Percentiles rank a stretch among this genome's conserved stretches.
phyloP scores from a whole-genome alignment of 1,139 yeast species.

The Debaryomyces sp. region DNA sequence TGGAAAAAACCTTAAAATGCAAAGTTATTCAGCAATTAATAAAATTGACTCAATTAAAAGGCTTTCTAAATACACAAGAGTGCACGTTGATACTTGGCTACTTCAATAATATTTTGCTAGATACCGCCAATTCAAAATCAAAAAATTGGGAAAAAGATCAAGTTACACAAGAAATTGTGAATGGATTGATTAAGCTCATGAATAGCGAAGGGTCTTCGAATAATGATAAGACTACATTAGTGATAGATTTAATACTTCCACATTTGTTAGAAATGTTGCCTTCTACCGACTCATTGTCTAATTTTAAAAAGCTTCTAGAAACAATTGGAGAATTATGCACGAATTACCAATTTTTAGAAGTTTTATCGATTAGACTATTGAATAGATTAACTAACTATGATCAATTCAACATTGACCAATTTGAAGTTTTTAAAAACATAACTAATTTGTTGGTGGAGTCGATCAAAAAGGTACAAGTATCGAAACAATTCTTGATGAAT shows the following conservation, averaged over 20 bases:
- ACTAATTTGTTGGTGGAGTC: conserved; percentile 28
- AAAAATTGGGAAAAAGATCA: conserved; percentile 37
- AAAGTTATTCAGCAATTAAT: conserved; percentile 67
- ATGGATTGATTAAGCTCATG: conserved; percentile 56
- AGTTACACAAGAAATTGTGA: conserved; percentile 40
- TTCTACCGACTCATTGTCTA: conserved; percentile 32
- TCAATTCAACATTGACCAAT: conserved; percentile 16
- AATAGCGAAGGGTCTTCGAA: conserved; percentile 15
- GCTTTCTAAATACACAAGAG: conserved; percentile 56
- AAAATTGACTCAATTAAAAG: conserved; percentile 49
- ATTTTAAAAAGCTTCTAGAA: conserved; percentile 36
- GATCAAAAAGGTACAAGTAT: conserved; percentile 24
- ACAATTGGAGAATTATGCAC: conserved; percentile 48
- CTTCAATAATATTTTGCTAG: conserved; percentile 57
- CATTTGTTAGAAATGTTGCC: conserved; percentile 45
- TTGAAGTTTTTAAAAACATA: conserved; percentile 19
- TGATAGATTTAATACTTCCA: conserved; percentile 65
- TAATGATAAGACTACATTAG: conserved; percentile 28
- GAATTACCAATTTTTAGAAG: conserved; percentile 51
- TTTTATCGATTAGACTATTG: conserved; percentile 52
- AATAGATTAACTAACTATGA: conserved; percentile 36
- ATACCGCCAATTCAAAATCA: conserved; percentile 39
- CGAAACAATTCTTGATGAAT: conserved; percentile 39
- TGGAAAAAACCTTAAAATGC: conserved; percentile 70
- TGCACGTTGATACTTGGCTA: conserved; percentile 64